Evolutionary conservation across 2,329 filamentous ascomycete species (phyloP), one percentile per base, ranked within the genome.

Genomic region (Leptographium lundbergii): DNA sequence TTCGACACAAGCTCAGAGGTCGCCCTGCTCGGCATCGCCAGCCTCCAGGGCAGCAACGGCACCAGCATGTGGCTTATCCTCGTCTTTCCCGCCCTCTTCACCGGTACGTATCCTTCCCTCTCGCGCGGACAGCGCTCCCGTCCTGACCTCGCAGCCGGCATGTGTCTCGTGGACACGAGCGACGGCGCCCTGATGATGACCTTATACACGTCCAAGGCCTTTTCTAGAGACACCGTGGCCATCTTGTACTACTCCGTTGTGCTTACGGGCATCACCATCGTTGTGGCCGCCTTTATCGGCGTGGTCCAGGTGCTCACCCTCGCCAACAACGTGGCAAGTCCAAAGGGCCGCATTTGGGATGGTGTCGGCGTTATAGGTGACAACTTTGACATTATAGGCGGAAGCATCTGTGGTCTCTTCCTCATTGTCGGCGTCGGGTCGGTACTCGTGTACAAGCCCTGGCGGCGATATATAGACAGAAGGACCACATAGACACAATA

Each of bases 1-100:
- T 97, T 99, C 69, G 94, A 97, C 69, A 97, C 94, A 0, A 95
- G 88, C 48, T 95, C 89, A 9, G 92, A 99, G 70, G 89, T 97
- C 67, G 92, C 94, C 0, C 79, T 99, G 9, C 73, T 99, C 0
- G 94, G 92, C 0, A 95, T 97, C 63, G 88, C 89, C 0, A 91
- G 88, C 34, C 84, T 99, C 1, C 88, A 96, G 67, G 91, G 88
- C 0, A 85, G 90, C 0, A 80, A 87, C 61, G 92, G 92, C 1
- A 96, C 91, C 0, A 89, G 85, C 36, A 86, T 97, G 61, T 99
- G 94, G 94, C 75, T 96, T 17, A 97, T 97, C 61, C 71, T 97
- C 36, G 86, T 99, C 57, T 96, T 96, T 60, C 94, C 94, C 0
- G 71, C 92, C 1, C 75, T 97, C 0, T 97, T 97, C 67, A 96